phyloP scores from a whole-genome alignment of 176 grass and related monocot species.

The Oryza meridionalis region DNA sequence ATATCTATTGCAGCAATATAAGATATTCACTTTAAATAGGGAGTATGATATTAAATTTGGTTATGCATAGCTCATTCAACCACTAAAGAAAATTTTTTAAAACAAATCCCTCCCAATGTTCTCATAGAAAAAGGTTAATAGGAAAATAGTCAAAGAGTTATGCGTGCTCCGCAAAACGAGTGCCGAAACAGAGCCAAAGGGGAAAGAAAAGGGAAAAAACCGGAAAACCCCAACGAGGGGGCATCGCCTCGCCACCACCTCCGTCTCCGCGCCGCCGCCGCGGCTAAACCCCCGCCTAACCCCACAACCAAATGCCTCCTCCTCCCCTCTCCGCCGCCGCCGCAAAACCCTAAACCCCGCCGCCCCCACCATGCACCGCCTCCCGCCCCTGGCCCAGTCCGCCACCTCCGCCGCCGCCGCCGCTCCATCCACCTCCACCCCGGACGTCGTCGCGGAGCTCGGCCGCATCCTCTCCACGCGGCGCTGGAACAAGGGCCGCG shows the following conservation, averaged over 20 bases:
- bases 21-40: too few relatives aligned
- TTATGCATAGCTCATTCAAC: too few relatives aligned
- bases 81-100: too few relatives aligned
- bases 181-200: not conserved
- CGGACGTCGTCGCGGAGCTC: constrained; percentile 50
- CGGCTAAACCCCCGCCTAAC: constrained; percentile 36
- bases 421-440: constrained; percentile 30
- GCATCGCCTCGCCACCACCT: constrained; percentile 16
- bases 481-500: constrained; percentile 55
- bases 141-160: too few relatives aligned
- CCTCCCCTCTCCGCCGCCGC: constrained; percentile 5
- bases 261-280: constrained; percentile 28
- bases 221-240: not conserved
- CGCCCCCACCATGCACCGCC: constrained; percentile 44
- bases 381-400: constrained; percentile 35
- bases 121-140: too few relatives aligned
- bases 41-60: too few relatives aligned
- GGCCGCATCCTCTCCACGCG: constrained; percentile 58
- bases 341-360: constrained; percentile 51
- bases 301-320: not conserved
- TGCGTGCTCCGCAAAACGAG: not conserved
- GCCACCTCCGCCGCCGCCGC: not conserved
- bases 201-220: not conserved
- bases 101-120: too few relatives aligned
- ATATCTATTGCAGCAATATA: too few relatives aligned